Conservation (phyloP, 2,329 filamentous ascomycete species). For the Cercospora berteroae region DNA sequence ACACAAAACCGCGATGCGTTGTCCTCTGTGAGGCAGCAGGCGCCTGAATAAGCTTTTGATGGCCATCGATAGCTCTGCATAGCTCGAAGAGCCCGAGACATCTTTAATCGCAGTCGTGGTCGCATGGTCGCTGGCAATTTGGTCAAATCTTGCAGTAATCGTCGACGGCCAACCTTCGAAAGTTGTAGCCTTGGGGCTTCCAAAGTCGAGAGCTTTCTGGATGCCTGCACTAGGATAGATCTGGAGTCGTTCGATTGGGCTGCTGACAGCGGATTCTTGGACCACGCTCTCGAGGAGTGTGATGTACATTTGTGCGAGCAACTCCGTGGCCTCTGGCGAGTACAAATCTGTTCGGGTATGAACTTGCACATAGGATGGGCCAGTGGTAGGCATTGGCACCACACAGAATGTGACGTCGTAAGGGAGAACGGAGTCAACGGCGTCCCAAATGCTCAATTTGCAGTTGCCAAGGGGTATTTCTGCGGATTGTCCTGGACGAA, state of each 20-base stretch:
- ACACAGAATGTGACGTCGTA: conserved; percentile 23
- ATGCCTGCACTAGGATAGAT: conserved; percentile 13
- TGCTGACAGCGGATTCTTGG: conserved; percentile 1
- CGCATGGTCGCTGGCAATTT: background rate
- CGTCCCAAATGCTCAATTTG: conserved; percentile 10
- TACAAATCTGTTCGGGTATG: conserved; percentile 19
- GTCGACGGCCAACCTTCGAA: conserved; percentile 19
- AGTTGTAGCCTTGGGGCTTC: background rate
- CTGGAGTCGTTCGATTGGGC: conserved; percentile 5
- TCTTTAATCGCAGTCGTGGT: conserved; percentile 14
- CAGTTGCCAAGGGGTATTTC: conserved; percentile 20
- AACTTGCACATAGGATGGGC: conserved; percentile 20
- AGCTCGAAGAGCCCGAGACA: conserved; percentile 12
- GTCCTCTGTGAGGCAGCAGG: conserved; percentile 5
- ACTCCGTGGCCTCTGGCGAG: conserved; percentile 18
- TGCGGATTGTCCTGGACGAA: conserved; percentile 16
- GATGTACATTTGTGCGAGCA: conserved; percentile 19
- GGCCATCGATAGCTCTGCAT: conserved; percentile 11
- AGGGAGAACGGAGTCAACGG: conserved; percentile 11
- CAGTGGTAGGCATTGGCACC: conserved; percentile 17
- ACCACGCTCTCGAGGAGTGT: conserved; percentile 15
- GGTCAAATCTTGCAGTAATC: conserved; percentile 17
- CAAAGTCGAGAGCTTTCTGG: conserved; percentile 16
- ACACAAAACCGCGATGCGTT: conserved; percentile 18
- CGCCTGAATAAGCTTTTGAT: conserved; percentile 6